Evolutionary conservation across 805 yeast genomes (phyloP).

Genomic region (Alloascoidea hylecoeti): DNA sequence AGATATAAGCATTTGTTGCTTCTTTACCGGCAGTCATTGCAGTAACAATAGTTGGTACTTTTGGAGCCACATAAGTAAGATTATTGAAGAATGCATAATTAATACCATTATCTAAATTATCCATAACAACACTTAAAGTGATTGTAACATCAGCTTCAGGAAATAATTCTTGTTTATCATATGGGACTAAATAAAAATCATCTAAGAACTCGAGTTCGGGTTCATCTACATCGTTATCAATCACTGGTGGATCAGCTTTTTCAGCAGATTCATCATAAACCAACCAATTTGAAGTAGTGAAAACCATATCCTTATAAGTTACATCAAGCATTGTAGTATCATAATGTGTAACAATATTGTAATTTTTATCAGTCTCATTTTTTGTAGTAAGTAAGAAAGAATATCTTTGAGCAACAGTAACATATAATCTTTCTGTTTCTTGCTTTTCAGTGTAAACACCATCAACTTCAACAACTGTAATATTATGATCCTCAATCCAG

Average conservation of each 20-base stretch:
- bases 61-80: conserved; percentile 63
- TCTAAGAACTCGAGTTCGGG: conserved; percentile 39
- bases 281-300: conserved; percentile 68
- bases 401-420: conserved; percentile 89
- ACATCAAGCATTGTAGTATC: conserved; percentile 78
- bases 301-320: conserved; percentile 44
- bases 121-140: conserved; percentile 65
- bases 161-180: conserved; percentile 33
- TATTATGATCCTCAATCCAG: conserved; percentile 76
- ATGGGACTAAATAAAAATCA: conserved; percentile 66
- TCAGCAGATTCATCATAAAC: conserved; percentile 36
- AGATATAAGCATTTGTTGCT: conserved; percentile 36
- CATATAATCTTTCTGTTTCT: conserved; percentile 55
- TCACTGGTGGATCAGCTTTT: conserved; percentile 14
- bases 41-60: conserved; percentile 74
- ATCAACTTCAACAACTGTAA: conserved; percentile 84
- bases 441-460: conserved; percentile 76
- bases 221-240: conserved; percentile 25
- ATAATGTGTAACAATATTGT: conserved; percentile 67
- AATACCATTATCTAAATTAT: conserved; percentile 72
- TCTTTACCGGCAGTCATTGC: conserved; percentile 59
- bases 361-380: conserved; percentile 44
- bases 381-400: conserved; percentile 68
- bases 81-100: conserved; percentile 95
- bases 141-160: conserved; percentile 57